phyloP scores from a whole-genome alignment of 1,284 basidiomycete species.

The Apiotrichum montevideense region DNA sequence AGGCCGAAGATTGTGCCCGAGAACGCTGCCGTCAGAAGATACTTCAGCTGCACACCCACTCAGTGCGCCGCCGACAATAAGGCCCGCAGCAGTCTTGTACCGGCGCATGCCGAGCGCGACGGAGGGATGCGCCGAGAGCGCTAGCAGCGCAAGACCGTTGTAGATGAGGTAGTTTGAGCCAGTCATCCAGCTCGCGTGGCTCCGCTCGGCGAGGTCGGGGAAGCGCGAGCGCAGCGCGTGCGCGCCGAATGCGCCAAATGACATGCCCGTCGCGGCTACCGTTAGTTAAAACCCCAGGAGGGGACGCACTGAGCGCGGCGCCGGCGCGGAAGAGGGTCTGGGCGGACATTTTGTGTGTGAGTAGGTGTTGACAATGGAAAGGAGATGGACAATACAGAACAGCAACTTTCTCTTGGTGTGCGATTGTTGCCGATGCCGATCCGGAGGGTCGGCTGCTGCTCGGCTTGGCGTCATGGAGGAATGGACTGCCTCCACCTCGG shows the following conservation, averaged over 20 bases:
- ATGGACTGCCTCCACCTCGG: no score
- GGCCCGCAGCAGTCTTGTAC: constrained; percentile 64
- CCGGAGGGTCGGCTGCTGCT: no score
- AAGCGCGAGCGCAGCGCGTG: constrained; percentile 40
- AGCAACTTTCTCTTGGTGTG: no score
- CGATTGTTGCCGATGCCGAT: no score
- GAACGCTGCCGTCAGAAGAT: constrained; percentile 50
- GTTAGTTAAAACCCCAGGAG: background rate
- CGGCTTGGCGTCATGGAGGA: no score
- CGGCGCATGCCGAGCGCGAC: constrained; percentile 48
- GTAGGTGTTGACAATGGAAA: no score
- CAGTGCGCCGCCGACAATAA: constrained; percentile 58
- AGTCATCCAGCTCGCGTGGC: constrained; percentile 36
- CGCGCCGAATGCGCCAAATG: constrained; percentile 44
- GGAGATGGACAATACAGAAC: no score
- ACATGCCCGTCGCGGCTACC: constrained; percentile 43
- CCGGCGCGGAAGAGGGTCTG: constrained; percentile 26
- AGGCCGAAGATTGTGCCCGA: constrained; percentile 65
- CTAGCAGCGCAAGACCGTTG: constrained; percentile 68
- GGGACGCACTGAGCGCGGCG: constrained; percentile 30
- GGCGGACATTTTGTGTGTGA: constrained; percentile 9
- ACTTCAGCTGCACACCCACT: background rate
- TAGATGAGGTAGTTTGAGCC: constrained; percentile 52
- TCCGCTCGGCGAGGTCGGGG: constrained; percentile 36
- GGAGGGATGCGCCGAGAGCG: constrained; percentile 64